Percentiles rank a stretch among this genome's conserved stretches.
These are phyloP conservation scores for Colletotrichum falcatum DNA, from an alignment of 2,329 filamentous ascomycete species.

Conservation along the genomic window DNA sequence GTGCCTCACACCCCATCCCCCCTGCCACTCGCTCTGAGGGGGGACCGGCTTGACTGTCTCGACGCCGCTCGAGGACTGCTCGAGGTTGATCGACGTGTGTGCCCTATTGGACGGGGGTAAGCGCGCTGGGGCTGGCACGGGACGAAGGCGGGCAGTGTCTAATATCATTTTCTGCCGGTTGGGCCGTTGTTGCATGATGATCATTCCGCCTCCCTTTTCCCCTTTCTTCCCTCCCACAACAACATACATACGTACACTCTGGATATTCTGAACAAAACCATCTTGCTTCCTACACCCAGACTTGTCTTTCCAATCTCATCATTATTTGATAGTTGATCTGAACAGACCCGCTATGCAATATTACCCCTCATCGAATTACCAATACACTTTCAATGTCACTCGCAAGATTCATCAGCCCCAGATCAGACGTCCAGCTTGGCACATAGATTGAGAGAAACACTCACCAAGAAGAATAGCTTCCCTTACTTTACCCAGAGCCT, in stretches of 20 bases:
- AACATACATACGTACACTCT: slow-evolving; percentile 24
- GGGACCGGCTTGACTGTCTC: slow-evolving; percentile 19
- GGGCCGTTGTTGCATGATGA: slow-evolving; percentile 31
- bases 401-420: slow-evolving; percentile 38
- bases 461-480: slow-evolving; percentile 11
- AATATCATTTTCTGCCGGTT: slow-evolving; percentile 41
- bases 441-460: slow-evolving; percentile 40
- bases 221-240: slow-evolving; percentile 34
- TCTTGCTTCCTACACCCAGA: slow-evolving; percentile 32
- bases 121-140: slow-evolving; percentile 37
- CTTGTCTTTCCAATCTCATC: slow-evolving; percentile 29
- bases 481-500: slow-evolving; percentile 2
- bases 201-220: slow-evolving; percentile 19
- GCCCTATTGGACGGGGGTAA: slow-evolving; percentile 39
- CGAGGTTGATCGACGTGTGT: slow-evolving; percentile 22
- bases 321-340: slow-evolving; percentile 38
- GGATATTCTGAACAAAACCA: slow-evolving; percentile 39
- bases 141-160: slow-evolving; percentile 35
- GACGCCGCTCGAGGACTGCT: slow-evolving; percentile 18
- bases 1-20: slow-evolving; percentile 34
- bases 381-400: slow-evolving; percentile 39
- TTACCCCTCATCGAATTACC: slow-evolving; percentile 38
- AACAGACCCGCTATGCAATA: slow-evolving; percentile 40
- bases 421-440: slow-evolving; percentile 41
- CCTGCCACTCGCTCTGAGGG: slow-evolving; percentile 12